Conservation (phyloP, 75 land plant species). For the Pinus albicaulis region DNA sequence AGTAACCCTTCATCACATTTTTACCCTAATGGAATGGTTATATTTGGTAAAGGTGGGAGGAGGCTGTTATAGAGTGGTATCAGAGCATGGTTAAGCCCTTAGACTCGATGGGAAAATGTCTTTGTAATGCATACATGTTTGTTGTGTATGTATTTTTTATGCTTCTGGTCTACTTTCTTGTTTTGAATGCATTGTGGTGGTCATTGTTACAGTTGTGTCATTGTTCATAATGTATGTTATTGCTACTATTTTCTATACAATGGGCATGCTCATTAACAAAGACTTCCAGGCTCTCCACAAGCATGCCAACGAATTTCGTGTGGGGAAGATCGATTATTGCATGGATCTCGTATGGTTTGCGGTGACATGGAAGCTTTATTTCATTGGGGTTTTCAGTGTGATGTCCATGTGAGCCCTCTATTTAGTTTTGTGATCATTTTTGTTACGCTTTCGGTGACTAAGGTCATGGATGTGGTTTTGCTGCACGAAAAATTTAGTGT, state of each 20-base stretch:
- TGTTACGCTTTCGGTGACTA: constrained; percentile 13
- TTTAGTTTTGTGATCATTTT: constrained; percentile 13
- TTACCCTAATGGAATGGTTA: too few relatives aligned
- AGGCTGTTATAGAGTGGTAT: too few relatives aligned
- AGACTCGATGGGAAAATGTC: too few relatives aligned
- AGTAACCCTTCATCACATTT: too few relatives aligned
- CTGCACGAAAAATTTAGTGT: constrained; percentile 24
- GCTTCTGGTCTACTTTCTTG: too few relatives aligned
- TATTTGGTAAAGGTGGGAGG: too few relatives aligned
- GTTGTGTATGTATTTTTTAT: too few relatives aligned
- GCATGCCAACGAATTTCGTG: constrained; percentile 14
- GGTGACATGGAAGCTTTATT: constrained; percentile 12
- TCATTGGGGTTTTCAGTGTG: constrained; percentile 15
- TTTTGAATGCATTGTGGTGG: too few relatives aligned
- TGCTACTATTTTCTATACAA: constrained; percentile 16
- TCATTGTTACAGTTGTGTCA: too few relatives aligned
- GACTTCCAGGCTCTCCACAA: constrained; percentile 16
- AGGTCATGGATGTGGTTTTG: constrained; percentile 17
- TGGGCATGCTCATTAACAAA: constrained; percentile 20
- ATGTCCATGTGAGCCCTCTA: constrained; percentile 17
- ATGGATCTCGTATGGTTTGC: constrained; percentile 11
- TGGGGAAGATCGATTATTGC: constrained; percentile 18
- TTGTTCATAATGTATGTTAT: too few relatives aligned
- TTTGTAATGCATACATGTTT: too few relatives aligned
- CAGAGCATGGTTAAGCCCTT: too few relatives aligned